Percentiles rank a stretch among this genome's conserved stretches.
These are phyloP conservation scores for Pseudoperonospora humuli DNA, from an alignment of 352 stramenopile species.

Conservation along the genomic window DNA sequence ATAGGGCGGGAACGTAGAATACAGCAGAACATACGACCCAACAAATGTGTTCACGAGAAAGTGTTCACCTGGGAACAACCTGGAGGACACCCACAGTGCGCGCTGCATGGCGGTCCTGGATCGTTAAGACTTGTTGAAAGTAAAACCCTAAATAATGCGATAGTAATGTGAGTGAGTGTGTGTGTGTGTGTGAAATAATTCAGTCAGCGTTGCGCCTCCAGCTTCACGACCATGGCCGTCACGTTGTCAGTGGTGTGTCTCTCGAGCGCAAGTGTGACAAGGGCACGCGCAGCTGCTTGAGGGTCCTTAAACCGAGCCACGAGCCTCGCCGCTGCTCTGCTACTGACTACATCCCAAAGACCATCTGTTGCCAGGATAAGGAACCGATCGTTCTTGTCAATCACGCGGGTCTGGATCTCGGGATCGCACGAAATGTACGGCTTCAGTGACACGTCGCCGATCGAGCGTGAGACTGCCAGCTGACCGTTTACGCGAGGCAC, in stretches of 20 bases:
- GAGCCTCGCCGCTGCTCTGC: slow-evolving; percentile 48
- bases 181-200: slow-evolving; percentile 4
- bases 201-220: slow-evolving; percentile 27
- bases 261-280: slow-evolving; percentile 50
- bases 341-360: slow-evolving; percentile 81
- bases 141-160: too few relatives aligned
- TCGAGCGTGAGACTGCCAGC: slow-evolving; percentile 76
- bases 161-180: too few relatives aligned
- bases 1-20: too few relatives aligned
- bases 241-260: slow-evolving; percentile 67
- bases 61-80: too few relatives aligned
- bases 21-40: too few relatives aligned
- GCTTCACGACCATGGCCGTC: slow-evolving; percentile 66
- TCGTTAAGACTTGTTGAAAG: too few relatives aligned
- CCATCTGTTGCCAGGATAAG: slow-evolving; percentile 78
- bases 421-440: slow-evolving; percentile 67
- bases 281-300: slow-evolving; percentile 47
- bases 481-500: slow-evolving; percentile 75
- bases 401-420: slow-evolving; percentile 56
- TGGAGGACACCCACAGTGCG: too few relatives aligned
- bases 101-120: too few relatives aligned
- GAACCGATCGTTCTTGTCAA: slow-evolving; percentile 55
- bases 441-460: slow-evolving; percentile 76
- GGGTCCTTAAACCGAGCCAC: slow-evolving; percentile 40
- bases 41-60: too few relatives aligned